Evolutionary conservation across 2,329 filamentous ascomycete species (phyloP), one percentile per base, ranked within the genome.

Genomic region (Cordyceps tenuipes): DNA sequence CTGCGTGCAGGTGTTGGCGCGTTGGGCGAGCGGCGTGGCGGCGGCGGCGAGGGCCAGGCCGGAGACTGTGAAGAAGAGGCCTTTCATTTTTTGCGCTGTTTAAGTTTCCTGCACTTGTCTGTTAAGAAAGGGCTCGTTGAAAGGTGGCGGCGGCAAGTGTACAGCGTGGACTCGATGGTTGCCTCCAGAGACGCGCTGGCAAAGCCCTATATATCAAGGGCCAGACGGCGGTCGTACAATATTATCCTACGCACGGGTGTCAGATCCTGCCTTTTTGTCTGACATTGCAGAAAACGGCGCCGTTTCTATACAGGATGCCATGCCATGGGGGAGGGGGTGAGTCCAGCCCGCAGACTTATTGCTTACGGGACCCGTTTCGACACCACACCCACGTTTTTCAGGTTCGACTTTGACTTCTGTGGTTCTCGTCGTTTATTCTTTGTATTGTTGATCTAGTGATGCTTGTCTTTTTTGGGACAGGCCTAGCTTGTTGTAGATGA

Each of bases 31-130:
- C 12, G 59, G 59, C 26, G n/a, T 57, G 53, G 59, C 51, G 36
- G 44, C 26, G 36, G 44, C 36, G 44, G 58, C 51, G 31, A 61
- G 46, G 12, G 52, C 44, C 31, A 60, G 31, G 12, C 43, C 29
- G 39, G 36, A n/a, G 21, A 43, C 49, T 15, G 43, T 12, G 13
- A 34, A n/a, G 26, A 47, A 29, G n/a, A 57, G 26, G 5, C n/a
- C 13, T 52, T 51, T 56, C 59, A 61, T 61, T 19, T 23, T 23
- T n/a, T n/a, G n/a, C n/a, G n/a, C n/a, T n/a, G n/a, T n/a, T n/a
- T n/a, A n/a, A n/a, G n/a, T n/a, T n/a, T n/a, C n/a, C n/a, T n/a
- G n/a, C n/a, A n/a, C n/a, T n/a, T n/a, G n/a, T n/a, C n/a, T n/a
- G n/a, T n/a, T n/a, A n/a, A n/a, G n/a, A n/a, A n/a, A n/a, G n/a